Conservation (phyloP, 2,329 filamentous ascomycete species). For the Penicillium occitanis region DNA sequence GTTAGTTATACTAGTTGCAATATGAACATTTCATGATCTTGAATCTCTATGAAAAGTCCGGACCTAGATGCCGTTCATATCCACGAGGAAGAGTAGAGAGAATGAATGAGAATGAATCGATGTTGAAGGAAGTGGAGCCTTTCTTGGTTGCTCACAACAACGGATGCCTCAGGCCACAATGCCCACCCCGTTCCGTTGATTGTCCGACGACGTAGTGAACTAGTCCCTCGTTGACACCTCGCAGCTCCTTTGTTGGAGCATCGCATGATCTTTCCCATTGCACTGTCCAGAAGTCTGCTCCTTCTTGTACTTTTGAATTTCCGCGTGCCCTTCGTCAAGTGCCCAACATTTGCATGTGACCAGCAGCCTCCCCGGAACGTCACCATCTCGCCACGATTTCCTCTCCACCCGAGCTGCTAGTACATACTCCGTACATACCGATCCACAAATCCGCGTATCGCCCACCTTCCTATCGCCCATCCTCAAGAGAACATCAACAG, state of each 20-base stretch:
- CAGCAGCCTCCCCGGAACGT: conserved; percentile 11
- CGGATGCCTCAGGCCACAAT: conserved; percentile 8
- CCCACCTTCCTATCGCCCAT: neutral
- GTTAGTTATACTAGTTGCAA: too few relatives aligned
- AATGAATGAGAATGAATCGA: neutral
- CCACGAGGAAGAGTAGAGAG: neutral
- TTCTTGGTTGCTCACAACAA: neutral
- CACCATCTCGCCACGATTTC: conserved; percentile 20
- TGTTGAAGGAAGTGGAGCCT: neutral
- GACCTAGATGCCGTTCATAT: neutral
- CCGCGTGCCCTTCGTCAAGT: conserved; percentile 13
- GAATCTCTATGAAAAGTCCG: too few relatives aligned
- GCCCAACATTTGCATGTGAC: conserved; percentile 21
- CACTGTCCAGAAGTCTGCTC: neutral
- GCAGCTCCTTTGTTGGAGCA: neutral
- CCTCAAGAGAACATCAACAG: neutral
- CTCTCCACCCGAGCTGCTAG: conserved; percentile 1
- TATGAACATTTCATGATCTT: too few relatives aligned
- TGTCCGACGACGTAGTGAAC: neutral
- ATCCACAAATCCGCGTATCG: conserved; percentile 4
- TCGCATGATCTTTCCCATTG: conserved; percentile 2
- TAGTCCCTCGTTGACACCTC: neutral
- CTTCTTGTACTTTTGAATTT: neutral
- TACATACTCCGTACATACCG: neutral
- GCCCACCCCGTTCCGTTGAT: neutral